phyloP scores from a whole-genome alignment of 345 rosid species.

The Firmiana major region DNA sequence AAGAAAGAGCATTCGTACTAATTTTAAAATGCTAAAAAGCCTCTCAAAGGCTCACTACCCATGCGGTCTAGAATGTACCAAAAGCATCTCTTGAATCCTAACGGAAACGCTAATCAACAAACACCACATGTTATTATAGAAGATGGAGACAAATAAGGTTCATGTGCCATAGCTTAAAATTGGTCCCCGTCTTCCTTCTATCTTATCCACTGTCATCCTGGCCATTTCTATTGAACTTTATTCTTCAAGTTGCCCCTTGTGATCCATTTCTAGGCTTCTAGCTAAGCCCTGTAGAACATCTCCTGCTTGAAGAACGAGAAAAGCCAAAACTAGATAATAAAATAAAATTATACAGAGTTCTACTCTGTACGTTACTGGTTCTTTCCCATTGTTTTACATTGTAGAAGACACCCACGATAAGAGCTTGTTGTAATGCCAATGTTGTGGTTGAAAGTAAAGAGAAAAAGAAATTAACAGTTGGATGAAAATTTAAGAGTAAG shows the following conservation, averaged over 20 bases:
- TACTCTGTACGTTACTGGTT: background rate
- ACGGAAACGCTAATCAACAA: background rate
- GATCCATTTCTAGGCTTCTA: background rate
- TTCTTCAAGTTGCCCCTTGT: background rate
- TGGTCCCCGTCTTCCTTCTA: constrained; percentile 4
- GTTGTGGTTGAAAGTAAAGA: background rate
- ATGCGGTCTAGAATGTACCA: background rate
- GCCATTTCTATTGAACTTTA: background rate
- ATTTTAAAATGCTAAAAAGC: no score
- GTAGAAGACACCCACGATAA: background rate
- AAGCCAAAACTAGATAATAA: background rate
- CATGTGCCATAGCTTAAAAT: constrained; percentile 20
- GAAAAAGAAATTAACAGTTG: background rate
- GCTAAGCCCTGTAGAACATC: background rate
- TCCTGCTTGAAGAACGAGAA: background rate
- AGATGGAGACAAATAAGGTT: constrained; percentile 20
- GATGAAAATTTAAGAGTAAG: no score
- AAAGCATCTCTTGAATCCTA: background rate
- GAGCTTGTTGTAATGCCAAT: background rate
- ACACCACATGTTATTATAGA: background rate
- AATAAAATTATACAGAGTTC: background rate
- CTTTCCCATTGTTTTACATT: background rate
- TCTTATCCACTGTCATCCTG: background rate
- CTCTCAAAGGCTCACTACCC: no score
- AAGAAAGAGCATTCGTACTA: no score